Conservation (phyloP, 2,329 filamentous ascomycete genomes). For the Monilinia aucupariae region DNA sequence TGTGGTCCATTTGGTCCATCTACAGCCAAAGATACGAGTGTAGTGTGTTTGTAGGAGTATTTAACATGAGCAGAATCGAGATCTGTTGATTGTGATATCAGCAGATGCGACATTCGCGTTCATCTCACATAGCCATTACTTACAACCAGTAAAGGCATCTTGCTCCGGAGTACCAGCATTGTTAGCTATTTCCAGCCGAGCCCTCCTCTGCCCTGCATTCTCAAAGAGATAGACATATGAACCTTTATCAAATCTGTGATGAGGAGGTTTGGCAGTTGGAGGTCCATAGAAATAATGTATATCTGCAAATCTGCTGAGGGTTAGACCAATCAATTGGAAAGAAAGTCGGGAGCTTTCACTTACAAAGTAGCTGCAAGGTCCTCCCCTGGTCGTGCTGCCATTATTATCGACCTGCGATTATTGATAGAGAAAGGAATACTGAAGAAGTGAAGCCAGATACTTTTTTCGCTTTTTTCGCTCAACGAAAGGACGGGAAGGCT, state of each 20-base stretch:
- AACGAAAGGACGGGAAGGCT: background rate
- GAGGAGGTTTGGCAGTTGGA: conserved; percentile 61
- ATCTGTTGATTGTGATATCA: conserved; percentile 41
- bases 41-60: conserved; percentile 71
- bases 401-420: conserved; percentile 29
- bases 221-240: conserved; percentile 79
- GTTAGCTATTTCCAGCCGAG: conserved; percentile 72
- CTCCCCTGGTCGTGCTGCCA: conserved; percentile 46
- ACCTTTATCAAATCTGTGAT: conserved; percentile 74
- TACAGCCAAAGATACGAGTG: conserved; percentile 61
- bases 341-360: conserved; percentile 35
- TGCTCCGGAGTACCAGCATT: conserved; percentile 68
- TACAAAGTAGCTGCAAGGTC: conserved; percentile 49
- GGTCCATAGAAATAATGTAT: conserved; percentile 73
- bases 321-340: conserved; percentile 18
- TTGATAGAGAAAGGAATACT: conserved; percentile 1
- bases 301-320: conserved; percentile 60
- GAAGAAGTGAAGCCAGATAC: background rate
- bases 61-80: conserved; percentile 59
- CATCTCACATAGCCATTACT: conserved; percentile 35
- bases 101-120: conserved; percentile 16
- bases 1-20: conserved; percentile 39
- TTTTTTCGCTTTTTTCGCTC: conserved; percentile 4
- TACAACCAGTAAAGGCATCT: conserved; percentile 73
- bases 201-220: conserved; percentile 59